Base-by-base conservation (phyloP, 768 basidiomycete species). In the Wakefieldia striispora region DNA sequence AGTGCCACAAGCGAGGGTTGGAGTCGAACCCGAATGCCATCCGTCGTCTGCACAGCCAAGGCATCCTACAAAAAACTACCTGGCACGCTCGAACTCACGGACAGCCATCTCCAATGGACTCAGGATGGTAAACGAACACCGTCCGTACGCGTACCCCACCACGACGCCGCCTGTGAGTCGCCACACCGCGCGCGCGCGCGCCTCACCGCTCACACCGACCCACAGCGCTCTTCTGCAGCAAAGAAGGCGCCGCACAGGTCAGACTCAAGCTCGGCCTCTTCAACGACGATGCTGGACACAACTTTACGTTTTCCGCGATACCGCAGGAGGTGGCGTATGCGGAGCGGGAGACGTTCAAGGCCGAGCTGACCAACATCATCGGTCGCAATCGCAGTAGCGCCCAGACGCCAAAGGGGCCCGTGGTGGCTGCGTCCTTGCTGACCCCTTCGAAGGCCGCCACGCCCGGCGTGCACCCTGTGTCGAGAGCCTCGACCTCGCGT, bases 331-430 rank as follows among this genome's bases (percentile, higher is more conserved):
- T 78, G 57, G 88, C 91, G 29, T 72, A 79, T 47, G 61, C 72
- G 23, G 91, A 94, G 63, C 80, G 91, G 58, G 90, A 91, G 70
- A 75, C 75, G 57, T 92, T 93, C 78, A 93, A 93, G 72, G 73
- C 74, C 36, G 86, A 88, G 62, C 73, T 93, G 48, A 88, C 86
- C 8, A 75, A 74, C 45, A 85, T 92, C 64, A 88, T 95, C 53
- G 79, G 81, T 56, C 79, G 78, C 43, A 93, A 93, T 70, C 80
- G 84, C 46, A 74, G 72, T 39, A 67, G 31, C 21, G 5, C 45
- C 17, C 49, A 61, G 35, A 35, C 42, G 13, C 66, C 45, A 51
- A 68, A 67, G 27, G 63, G 63, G 9, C 63, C 58, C 12, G 43
- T 65, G 33, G 52, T 54, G 5, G 54, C 61, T 31, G 45, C 35